Evolutionary conservation across 2,329 filamentous ascomycete species (phyloP).

Genomic region (Chaetomium strumarium): DNA sequence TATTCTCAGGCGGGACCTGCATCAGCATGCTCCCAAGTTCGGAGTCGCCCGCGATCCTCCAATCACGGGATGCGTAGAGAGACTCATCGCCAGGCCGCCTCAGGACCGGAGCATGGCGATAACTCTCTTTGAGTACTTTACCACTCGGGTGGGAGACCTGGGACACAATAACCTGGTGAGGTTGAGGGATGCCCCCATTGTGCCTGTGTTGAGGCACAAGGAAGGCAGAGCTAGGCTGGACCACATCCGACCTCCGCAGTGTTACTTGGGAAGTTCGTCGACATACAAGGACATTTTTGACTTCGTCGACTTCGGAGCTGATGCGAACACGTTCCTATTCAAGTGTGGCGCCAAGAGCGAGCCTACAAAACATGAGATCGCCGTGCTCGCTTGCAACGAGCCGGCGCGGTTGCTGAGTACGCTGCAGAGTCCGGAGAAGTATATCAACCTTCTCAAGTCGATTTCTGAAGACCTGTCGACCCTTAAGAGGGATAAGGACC

Average conservation of each 20-base stretch:
- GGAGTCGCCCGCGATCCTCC: constrained; percentile 78
- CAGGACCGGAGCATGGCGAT: constrained; percentile 59
- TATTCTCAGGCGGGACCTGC: constrained; percentile 70
- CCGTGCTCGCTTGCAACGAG: constrained; percentile 74
- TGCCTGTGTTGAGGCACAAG: constrained; percentile 52
- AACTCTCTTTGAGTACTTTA: constrained; percentile 76
- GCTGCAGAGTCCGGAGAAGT: constrained; percentile 77
- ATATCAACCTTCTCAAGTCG: constrained; percentile 73
- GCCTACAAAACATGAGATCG: constrained; percentile 81
- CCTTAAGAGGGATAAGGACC: constrained; percentile 70
- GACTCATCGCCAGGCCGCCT: constrained; percentile 67
- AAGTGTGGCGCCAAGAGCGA: constrained; percentile 88
- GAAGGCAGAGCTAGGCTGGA: constrained; percentile 35
- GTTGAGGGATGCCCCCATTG: constrained; percentile 61
- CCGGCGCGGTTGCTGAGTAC: constrained; percentile 75
- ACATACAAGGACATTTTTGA: constrained; percentile 88
- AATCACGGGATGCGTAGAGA: constrained; percentile 68
- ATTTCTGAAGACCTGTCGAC: constrained; percentile 65
- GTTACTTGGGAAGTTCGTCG: constrained; percentile 68
- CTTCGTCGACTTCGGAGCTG: constrained; percentile 86
- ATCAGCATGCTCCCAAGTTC: constrained; percentile 74
- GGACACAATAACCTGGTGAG: constrained; percentile 53
- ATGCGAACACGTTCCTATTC: constrained; percentile 83
- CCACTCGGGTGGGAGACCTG: constrained; percentile 69
- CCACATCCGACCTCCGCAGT: constrained; percentile 63